These are phyloP conservation scores for Lepiota subincarnata DNA, from an alignment of 768 basidiomycete species.

Conservation along the genomic window DNA sequence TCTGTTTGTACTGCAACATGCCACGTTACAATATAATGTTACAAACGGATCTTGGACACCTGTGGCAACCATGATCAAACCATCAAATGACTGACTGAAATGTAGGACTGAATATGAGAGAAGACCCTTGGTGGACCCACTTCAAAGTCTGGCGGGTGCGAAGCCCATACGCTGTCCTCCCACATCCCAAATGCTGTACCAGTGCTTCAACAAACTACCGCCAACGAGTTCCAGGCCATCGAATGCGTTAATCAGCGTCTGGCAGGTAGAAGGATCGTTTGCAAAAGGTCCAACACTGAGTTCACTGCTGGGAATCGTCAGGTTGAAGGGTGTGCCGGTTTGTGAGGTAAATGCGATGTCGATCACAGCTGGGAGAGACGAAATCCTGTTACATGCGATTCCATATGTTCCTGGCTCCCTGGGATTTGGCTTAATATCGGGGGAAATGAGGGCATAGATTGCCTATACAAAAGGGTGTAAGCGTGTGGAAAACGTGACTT, in stretches of 20 bases:
- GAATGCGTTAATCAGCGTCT: slow-evolving; percentile 58
- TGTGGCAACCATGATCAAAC: background rate
- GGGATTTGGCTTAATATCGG: slow-evolving; percentile 46
- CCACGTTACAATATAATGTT: slow-evolving; percentile 1
- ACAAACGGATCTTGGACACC: slow-evolving; percentile 1
- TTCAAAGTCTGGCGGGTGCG: slow-evolving; percentile 34
- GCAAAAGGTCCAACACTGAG: slow-evolving; percentile 55
- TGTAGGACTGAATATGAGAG: background rate
- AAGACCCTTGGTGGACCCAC: slow-evolving; percentile 5
- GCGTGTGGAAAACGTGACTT: slow-evolving; percentile 5
- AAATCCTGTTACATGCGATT: slow-evolving; percentile 44
- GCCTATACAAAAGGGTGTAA: slow-evolving; percentile 30
- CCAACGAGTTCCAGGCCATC: slow-evolving; percentile 50
- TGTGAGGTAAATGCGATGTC: slow-evolving; percentile 53
- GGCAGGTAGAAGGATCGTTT: slow-evolving; percentile 45
- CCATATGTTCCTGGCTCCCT: slow-evolving; percentile 55
- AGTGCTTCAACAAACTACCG: slow-evolving; percentile 55
- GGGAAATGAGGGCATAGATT: slow-evolving; percentile 56
- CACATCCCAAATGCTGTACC: slow-evolving; percentile 57
- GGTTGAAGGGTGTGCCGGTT: slow-evolving; percentile 43
- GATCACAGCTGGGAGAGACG: slow-evolving; percentile 46
- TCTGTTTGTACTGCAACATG: background rate
- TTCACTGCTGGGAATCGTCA: slow-evolving; percentile 54
- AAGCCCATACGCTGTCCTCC: slow-evolving; percentile 47
- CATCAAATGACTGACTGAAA: slow-evolving; percentile 1